Base-by-base conservation (phyloP, 2,329 filamentous ascomycete species). In the Colletotrichum lentis region DNA sequence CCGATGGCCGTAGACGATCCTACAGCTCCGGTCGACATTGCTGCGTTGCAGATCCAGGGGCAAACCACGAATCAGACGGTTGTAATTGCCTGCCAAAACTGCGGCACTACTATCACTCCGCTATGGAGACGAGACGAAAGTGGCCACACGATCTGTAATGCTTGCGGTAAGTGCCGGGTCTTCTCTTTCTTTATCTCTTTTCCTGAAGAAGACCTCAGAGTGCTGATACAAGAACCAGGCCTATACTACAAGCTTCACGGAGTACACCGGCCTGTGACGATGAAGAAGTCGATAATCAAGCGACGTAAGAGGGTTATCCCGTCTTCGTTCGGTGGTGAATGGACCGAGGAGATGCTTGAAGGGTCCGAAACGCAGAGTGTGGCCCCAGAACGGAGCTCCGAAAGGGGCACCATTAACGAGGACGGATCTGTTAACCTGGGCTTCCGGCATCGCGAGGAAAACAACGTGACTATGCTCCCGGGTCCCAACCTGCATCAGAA, bases 261-360 rank as follows among this genome's bases (percentile, higher is more conserved):
- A 62, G 90, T 94, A 37, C 95, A 97, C 78, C 88, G 96, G 49
- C 96, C 96, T 0, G 93, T 96, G 5, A 93, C 93, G n/a, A 98
- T 99, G 96, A 99, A 98, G 80, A 98, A 97, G 79, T 91, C 93
- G 3, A 92, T 97, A 31, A 99, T 99, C 78, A 98, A 99, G 80
- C 88, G 96, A 70, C 87, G 96, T 69, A 98, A 98, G 84, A 90
- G 96, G 67, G 94, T 98, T 6, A 94, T 98, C 50, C 94, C 95
- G 20, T 93, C 92, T 20, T 82, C 88, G 20, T 78, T 78, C 3
- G 73, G 73, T 1, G 80, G 81, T 60, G 77, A 79, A 22, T 81
- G 61, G 76, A 76, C 31, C 73, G 81, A 81, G 39, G 79, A 84
- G 56, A 77, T 81, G 53, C 81, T 84, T 43, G 86, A 88, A 39